Conservation (phyloP, 140 eudicot genomes). For the Bidens hawaiensis region DNA sequence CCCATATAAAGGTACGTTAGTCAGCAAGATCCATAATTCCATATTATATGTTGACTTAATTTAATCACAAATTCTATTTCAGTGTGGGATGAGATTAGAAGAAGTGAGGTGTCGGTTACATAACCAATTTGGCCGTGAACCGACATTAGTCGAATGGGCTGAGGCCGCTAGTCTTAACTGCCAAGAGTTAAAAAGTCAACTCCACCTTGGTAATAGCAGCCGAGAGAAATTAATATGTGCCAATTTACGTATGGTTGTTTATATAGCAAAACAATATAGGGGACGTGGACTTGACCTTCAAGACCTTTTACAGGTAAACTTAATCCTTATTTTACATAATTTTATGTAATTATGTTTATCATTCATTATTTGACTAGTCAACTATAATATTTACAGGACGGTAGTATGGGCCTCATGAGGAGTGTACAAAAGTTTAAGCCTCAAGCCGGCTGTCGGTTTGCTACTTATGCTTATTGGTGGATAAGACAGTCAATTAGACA, state of each 20-base stretch:
- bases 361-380: neutral
- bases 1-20: conserved; percentile 58
- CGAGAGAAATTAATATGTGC: conserved; percentile 73
- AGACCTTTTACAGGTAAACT: conserved; percentile 80
- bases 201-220: conserved; percentile 61
- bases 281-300: conserved; percentile 85
- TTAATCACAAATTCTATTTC: conserved; percentile 3
- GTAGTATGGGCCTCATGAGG: conserved; percentile 88
- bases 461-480: conserved; percentile 97
- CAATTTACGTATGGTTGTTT: conserved; percentile 88
- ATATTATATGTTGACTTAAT: neutral
- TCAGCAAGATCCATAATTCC: neutral
- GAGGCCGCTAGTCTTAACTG: conserved; percentile 52
- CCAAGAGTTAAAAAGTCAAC: conserved; percentile 46
- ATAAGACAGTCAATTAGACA: conserved; percentile 72
- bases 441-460: conserved; percentile 80
- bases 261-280: conserved; percentile 78
- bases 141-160: conserved; percentile 92
- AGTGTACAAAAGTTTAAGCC: conserved; percentile 85
- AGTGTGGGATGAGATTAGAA: conserved; percentile 58
- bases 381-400: conserved; percentile 54
- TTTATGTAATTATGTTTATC: neutral
- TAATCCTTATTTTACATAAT: neutral
- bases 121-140: conserved; percentile 73
- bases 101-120: conserved; percentile 58